Evolutionary conservation across 441 rosid genomes (phyloP).

Genomic region (Syzygium malaccense): DNA sequence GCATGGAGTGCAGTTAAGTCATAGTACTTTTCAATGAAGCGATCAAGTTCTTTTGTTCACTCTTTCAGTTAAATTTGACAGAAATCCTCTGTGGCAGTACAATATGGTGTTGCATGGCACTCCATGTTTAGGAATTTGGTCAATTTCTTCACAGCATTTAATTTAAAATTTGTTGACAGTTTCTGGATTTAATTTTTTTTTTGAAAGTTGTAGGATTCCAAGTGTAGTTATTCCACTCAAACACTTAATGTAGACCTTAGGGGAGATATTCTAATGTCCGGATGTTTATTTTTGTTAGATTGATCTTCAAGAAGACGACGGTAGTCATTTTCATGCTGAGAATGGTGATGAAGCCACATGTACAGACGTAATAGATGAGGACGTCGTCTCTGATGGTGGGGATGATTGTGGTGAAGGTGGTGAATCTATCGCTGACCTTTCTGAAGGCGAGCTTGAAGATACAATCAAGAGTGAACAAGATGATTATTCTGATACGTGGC

Average conservation of each 20-base stretch:
- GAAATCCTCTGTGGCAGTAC: too few species aligned
- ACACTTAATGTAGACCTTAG: background rate
- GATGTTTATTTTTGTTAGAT: conserved; percentile 31
- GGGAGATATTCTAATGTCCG: background rate
- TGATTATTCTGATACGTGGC: conserved; percentile 34
- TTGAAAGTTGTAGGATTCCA: background rate
- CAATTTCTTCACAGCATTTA: too few species aligned
- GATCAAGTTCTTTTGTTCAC: too few species aligned
- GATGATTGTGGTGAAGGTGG: background rate
- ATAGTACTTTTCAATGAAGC: background rate
- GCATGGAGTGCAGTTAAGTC: background rate
- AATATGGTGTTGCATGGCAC: too few species aligned
- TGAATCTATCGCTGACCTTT: background rate
- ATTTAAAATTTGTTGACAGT: background rate
- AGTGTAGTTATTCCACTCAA: background rate
- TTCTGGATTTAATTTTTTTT: background rate
- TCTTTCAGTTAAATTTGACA: too few species aligned
- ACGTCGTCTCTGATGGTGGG: background rate
- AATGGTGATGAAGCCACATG: conserved; percentile 4
- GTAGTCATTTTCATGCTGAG: conserved; percentile 19
- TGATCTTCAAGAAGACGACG: conserved; percentile 55
- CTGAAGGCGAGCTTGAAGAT: conserved; percentile 15
- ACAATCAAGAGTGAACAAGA: conserved; percentile 17
- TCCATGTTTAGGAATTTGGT: too few species aligned
- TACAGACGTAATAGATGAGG: background rate